Conservation (phyloP, 2,329 filamentous ascomycete species). For the Emmonsiellopsis sp. region DNA sequence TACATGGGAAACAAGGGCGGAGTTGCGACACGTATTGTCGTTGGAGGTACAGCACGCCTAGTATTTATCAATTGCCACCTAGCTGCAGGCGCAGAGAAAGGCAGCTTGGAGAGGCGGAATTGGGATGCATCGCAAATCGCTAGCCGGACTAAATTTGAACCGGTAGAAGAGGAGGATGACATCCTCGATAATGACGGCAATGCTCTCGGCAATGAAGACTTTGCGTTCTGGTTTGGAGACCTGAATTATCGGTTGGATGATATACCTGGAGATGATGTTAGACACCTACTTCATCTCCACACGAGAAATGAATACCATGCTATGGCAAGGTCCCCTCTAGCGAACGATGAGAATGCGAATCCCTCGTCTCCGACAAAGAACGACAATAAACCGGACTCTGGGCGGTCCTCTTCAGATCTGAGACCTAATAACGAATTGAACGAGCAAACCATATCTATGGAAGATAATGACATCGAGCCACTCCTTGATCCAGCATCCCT, state of each 20-base stretch:
- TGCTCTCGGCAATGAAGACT: constrained; percentile 78
- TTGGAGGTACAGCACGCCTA: constrained; percentile 82
- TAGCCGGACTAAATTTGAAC: constrained; percentile 66
- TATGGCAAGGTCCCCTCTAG: constrained; percentile 10
- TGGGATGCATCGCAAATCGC: constrained; percentile 82
- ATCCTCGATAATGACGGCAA: constrained; percentile 48
- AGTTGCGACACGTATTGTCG: constrained; percentile 66
- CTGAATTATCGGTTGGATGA: constrained; percentile 88
- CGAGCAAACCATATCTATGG: constrained; percentile 11
- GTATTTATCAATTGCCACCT: constrained; percentile 90
- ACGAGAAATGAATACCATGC: constrained; percentile 9
- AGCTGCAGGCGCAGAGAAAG: constrained; percentile 72
- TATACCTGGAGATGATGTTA: constrained; percentile 81
- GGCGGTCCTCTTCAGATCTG: not conserved
- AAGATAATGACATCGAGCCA: constrained; percentile 59
- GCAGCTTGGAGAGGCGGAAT: constrained; percentile 69
- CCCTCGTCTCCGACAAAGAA: not conserved
- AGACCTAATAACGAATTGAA: not conserved
- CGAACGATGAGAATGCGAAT: constrained; percentile 7
- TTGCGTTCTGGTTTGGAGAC: constrained; percentile 93
- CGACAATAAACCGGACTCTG: not conserved
- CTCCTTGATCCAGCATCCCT: constrained; percentile 74
- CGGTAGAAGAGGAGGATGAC: constrained; percentile 57
- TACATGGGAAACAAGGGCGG: constrained; percentile 97
- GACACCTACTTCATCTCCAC: constrained; percentile 72